A percentile compares a stretch with the other conserved stretches of the same genome.
These are phyloP conservation scores for Kernera saxatilis DNA, from an alignment of 345 rosid genomes.

Conservation along the genomic window DNA sequence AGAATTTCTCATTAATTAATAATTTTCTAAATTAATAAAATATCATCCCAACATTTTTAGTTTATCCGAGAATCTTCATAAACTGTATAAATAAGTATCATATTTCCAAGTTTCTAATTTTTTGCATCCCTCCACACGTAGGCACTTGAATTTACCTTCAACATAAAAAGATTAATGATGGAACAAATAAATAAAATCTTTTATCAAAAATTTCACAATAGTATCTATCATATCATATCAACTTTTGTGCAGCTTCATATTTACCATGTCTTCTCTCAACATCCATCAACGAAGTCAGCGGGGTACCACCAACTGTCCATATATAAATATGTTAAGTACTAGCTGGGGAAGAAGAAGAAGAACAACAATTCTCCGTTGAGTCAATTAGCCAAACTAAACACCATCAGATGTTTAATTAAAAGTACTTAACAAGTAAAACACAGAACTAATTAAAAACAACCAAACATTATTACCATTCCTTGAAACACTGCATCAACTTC, in stretches of 20 bases:
- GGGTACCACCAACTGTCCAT: constrained; percentile 94
- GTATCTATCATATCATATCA: too few relatives aligned
- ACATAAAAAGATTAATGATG: neutral
- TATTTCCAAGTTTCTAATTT: too few relatives aligned
- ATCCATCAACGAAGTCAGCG: constrained; percentile 89
- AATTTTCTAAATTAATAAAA: too few relatives aligned
- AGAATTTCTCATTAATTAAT: too few relatives aligned
- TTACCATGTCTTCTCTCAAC: constrained; percentile 99
- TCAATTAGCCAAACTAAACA: neutral
- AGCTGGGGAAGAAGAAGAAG: neutral
- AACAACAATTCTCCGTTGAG: neutral
- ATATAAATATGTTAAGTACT: too few relatives aligned
- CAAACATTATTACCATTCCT: neutral
- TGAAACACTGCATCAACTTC: neutral
- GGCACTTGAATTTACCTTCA: constrained; percentile 82
- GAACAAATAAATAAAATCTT: neutral
- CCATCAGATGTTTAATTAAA: neutral
- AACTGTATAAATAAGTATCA: too few relatives aligned
- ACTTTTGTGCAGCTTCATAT: too few relatives aligned
- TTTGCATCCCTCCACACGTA: too few relatives aligned
- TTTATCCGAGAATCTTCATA: too few relatives aligned
- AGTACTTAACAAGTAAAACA: neutral
- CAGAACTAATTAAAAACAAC: neutral
- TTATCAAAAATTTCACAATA: neutral
- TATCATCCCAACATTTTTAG: too few relatives aligned